Evolutionary conservation across 2,329 filamentous ascomycete species (phyloP), one percentile per base, ranked within the genome.

Genomic region (Cladosporium sp.): DNA sequence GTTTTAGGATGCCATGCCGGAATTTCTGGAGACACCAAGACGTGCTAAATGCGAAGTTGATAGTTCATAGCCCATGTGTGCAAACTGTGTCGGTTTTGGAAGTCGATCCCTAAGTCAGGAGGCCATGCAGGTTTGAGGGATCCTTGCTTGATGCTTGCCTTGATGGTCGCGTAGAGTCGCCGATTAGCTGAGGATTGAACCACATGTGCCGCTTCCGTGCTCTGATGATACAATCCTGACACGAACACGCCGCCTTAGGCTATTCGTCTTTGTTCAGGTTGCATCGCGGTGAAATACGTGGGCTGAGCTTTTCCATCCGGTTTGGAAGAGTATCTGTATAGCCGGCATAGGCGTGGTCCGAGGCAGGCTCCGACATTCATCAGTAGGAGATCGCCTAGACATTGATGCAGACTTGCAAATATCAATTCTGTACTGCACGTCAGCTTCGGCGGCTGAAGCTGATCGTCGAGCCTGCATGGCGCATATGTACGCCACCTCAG

Each of bases 1-100:
- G 60, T 62, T 62, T 62, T 11, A 35, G 18, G 18, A 52, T 53
- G 40, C 26, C 28, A 61, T 40, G n/a, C 40, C 40, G 40, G n/a
- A 10, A 11, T 46, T 8, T 23, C 40, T 46, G n/a, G 40, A 46
- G 8, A 44, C 14, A 44, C 18, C 37, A 44, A n/a, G 18, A 44
- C 35, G 35, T n/a, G 37, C 37, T 16, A 3, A n/a, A n/a, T n/a
- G 18, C 40, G 10, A 11, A 46, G 8, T 46, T 7, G 40, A 11
- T 21, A 10, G 10, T 12, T 5, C 14, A 14, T 44, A 40, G 37
- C 37, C 3, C 37, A 10, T n/a, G 6, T 44, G 18, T 10, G 37
- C 16, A n/a, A 10, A 44, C 18, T n/a, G 37, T 44, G 18, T 6
- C 37, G 18, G 37, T 10, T 44, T 18, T 44, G 37, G 6, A n/a